These are phyloP conservation scores for Vachellia pachyceras DNA, from an alignment of 306 rosid species.

Conservation along the genomic window DNA sequence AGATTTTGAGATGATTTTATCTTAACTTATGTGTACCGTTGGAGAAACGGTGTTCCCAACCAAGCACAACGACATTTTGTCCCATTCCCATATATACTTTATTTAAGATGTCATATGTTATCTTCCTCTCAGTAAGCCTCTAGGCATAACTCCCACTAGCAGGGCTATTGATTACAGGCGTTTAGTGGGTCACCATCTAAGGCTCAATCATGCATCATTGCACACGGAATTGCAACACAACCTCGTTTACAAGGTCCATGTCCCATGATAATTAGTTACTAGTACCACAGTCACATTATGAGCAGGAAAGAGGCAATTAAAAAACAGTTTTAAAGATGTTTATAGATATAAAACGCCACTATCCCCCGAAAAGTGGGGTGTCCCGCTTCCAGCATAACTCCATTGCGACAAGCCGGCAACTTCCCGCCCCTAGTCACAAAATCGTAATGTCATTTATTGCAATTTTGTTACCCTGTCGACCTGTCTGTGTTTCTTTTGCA, in stretches of 20 bases:
- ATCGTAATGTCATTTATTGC: not conserved
- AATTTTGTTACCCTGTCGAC: not conserved
- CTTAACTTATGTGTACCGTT: too few relatives aligned
- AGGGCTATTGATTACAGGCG: not conserved
- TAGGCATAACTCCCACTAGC: not conserved
- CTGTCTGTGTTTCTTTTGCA: not conserved
- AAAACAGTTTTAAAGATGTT: not conserved
- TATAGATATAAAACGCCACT: not conserved
- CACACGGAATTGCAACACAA: not conserved
- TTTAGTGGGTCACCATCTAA: not conserved
- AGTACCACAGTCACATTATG: not conserved
- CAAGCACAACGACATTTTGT: too few relatives aligned
- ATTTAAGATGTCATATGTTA: not conserved
- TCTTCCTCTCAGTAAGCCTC: not conserved
- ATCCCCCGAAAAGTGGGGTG: not conserved
- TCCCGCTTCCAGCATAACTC: not conserved
- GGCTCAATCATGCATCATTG: slow-evolving; percentile 10
- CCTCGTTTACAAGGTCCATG: not conserved
- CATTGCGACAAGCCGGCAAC: not conserved
- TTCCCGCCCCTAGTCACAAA: not conserved
- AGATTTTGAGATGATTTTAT: too few relatives aligned
- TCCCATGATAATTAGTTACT: slow-evolving; percentile 4
- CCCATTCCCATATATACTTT: not conserved
- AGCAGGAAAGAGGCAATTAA: not conserved
- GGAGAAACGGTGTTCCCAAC: too few relatives aligned